Conservation (phyloP, 345 rosid genomes). For the Combretum micranthum region DNA sequence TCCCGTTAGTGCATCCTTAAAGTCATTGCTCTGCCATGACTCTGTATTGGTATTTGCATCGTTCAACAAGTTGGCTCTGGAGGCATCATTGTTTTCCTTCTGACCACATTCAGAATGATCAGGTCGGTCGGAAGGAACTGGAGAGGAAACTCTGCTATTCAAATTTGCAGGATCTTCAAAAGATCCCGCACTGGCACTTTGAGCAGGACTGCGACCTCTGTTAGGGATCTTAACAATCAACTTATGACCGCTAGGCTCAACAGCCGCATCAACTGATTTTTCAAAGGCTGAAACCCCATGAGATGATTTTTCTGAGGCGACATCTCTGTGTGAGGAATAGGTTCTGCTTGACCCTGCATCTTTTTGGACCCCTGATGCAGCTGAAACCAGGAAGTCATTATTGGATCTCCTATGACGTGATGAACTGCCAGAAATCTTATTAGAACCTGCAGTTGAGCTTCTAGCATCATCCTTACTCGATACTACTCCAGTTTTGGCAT, state of each 20-base stretch:
- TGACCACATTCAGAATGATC: constrained; percentile 34
- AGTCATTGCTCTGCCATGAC: constrained; percentile 61
- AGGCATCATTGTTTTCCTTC: constrained; percentile 41
- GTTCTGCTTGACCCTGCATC: constrained; percentile 44
- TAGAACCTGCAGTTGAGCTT: constrained; percentile 56
- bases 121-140: constrained; percentile 46
- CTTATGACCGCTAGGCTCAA: constrained; percentile 55
- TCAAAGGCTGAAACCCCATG: constrained; percentile 42
- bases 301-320: constrained; percentile 46
- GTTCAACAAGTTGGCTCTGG: constrained; percentile 25
- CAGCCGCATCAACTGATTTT: constrained; percentile 41
- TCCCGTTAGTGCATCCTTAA: constrained; percentile 38
- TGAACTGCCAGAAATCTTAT: constrained; percentile 37
- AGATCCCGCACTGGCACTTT: constrained; percentile 60
- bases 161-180: constrained; percentile 43
- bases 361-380: constrained; percentile 19
- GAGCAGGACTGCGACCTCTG: constrained; percentile 68
- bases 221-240: constrained; percentile 71
- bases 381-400: constrained; percentile 44
- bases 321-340: constrained; percentile 35
- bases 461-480: constrained; percentile 59
- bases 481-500: constrained; percentile 28
- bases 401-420: constrained; percentile 45
- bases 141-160: constrained; percentile 60
- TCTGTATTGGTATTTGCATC: constrained; percentile 32